Evolutionary conservation across 23 red algal genomes (phyloP).

Genomic region (Gracilaria domingensis): DNA sequence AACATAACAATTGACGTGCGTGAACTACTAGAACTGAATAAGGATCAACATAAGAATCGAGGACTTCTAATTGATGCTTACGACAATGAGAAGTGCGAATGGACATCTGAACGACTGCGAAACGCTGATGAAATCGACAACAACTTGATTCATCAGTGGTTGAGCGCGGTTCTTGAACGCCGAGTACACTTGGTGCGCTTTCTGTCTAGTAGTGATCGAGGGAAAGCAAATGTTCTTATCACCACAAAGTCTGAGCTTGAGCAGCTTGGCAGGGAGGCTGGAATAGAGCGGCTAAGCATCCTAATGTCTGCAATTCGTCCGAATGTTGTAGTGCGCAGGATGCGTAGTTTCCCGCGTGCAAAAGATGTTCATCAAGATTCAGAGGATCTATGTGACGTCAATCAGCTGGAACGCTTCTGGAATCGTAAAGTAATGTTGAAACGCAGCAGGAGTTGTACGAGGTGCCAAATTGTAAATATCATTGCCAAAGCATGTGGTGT

Average conservation of each 20-base stretch:
- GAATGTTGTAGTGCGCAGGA: conserved; percentile 28
- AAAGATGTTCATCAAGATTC: too few relatives aligned
- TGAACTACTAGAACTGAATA: neutral
- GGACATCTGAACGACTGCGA: neutral
- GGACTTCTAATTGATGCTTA: neutral
- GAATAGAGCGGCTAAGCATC: neutral
- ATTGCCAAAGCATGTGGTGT: conserved; percentile 30
- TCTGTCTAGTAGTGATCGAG: neutral
- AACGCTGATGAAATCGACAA: neutral
- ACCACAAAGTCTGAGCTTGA: conserved; percentile 26
- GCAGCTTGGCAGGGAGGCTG: neutral
- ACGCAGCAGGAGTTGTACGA: conserved; percentile 36
- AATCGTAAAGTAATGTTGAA: conserved; percentile 1
- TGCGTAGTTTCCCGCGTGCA: neutral
- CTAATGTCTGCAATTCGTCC: conserved; percentile 35
- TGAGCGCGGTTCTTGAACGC: conserved; percentile 22
- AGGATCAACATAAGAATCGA: neutral
- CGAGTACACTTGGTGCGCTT: conserved; percentile 22
- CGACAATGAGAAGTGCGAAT: neutral
- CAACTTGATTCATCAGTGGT: conserved; percentile 15
- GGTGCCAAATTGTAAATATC: conserved; percentile 46
- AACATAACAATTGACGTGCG: conserved; percentile 19
- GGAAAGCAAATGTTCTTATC: conserved; percentile 41
- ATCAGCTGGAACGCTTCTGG: conserved; percentile 25
- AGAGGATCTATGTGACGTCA: neutral